Base-by-base conservation (phyloP, 768 basidiomycete genomes). In the Pluteus cervinus region DNA sequence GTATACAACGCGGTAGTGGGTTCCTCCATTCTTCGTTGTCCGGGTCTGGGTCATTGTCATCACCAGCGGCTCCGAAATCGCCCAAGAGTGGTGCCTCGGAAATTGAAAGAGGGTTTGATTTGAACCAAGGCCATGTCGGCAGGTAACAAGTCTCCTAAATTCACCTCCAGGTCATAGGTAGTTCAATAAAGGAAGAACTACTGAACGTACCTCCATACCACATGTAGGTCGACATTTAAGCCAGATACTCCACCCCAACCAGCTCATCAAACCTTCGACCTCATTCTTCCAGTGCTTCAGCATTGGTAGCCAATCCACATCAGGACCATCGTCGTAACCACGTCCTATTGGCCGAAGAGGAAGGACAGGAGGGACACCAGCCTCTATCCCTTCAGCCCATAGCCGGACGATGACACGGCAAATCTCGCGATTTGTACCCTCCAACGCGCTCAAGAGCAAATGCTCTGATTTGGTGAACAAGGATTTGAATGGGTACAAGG, bases 201-300 rank as follows among this genome's bases (percentile, higher is more conserved):
- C 56, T n/a, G n/a, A n/a, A n/a, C n/a, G n/a, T n/a, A 75, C 74
- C 57, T 74, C 66, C 20, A 54, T 51, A 7, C 47, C 49, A 53
- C 76, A 78, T 1, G 49, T 60, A 18, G 74, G 73, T 3, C 49
- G 52, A 35, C 75, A 76, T 30, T 56, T 68, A 2, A 65, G 46
- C 74, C 75, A 77, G 5, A 61, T 50, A 25, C 53, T 62, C 75
- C 75, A 78, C 42, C 69, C 75, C 0, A 77, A 52, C 75, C 75
- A 76, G 0, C 24, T 30, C 62, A 75, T 70, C 15, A 77, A 45
- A 2, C 33, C 42, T 5, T 55, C 42, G 16, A 70, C 31, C 7
- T 63, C 57, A 15, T 25, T 30, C 6, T 36, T 48, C 74, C 74
- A 76, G 4, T 36, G 23, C 9, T 16, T 15, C n/a, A 55, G 24